Conservation (phyloP, 305 asterid species). For the Solanum hybrid region DNA sequence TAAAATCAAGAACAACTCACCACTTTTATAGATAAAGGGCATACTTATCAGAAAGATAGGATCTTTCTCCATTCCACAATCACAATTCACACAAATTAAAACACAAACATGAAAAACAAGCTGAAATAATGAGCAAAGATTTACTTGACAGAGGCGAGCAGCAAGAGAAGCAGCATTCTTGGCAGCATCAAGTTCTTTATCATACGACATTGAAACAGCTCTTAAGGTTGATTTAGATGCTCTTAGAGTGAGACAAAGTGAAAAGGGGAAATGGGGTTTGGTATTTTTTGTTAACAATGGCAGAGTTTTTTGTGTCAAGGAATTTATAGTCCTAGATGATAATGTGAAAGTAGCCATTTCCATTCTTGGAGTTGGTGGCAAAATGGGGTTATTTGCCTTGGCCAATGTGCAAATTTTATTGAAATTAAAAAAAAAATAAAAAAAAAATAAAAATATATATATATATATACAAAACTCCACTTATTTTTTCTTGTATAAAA, state of each 20-base stretch:
- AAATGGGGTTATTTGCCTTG: not conserved
- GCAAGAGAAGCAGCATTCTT: slow-evolving; percentile 87
- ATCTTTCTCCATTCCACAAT: not conserved
- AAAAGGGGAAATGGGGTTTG: not conserved
- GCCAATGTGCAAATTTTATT: too few species aligned
- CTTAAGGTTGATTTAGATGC: not conserved
- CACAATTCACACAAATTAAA: not conserved
- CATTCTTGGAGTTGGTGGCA: not conserved
- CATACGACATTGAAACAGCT: slow-evolving; percentile 45
- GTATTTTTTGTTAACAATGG: not conserved
- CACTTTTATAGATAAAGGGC: not conserved
- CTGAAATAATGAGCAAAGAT: not conserved
- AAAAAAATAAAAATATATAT: too few species aligned
- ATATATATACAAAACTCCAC: too few species aligned
- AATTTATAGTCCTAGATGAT: not conserved
- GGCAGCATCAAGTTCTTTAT: slow-evolving; percentile 68
- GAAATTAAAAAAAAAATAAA: too few species aligned
- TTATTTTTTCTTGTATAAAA: too few species aligned
- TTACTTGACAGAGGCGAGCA: slow-evolving; percentile 87
- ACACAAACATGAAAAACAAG: not conserved
- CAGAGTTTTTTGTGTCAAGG: not conserved
- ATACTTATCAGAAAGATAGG: not conserved
- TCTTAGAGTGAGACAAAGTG: not conserved
- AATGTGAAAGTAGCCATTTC: not conserved
- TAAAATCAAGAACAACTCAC: not conserved